Conservation (phyloP, 768 basidiomycete genomes). For the Trametes sanguinea region DNA sequence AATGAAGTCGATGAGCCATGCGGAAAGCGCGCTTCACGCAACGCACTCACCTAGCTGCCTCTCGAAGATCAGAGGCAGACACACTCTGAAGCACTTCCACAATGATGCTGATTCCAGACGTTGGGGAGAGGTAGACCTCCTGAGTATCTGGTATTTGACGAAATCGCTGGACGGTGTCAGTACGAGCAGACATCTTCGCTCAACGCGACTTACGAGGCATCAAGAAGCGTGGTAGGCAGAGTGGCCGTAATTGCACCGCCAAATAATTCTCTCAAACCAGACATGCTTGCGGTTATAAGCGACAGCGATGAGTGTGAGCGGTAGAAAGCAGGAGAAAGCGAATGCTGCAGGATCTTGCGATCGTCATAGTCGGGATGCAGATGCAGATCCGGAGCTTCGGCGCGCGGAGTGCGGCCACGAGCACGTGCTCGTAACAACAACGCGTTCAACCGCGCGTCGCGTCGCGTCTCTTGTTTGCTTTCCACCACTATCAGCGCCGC, state of each 20-base stretch:
- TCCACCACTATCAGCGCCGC: slow-evolving; percentile 11
- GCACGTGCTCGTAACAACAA: slow-evolving; percentile 21
- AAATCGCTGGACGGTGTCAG: slow-evolving; percentile 42
- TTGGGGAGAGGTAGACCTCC: slow-evolving; percentile 82
- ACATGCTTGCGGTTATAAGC: slow-evolving; percentile 25
- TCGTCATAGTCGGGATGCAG: background rate
- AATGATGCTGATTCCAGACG: slow-evolving; percentile 72
- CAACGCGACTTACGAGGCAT: slow-evolving; percentile 74
- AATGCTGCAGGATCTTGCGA: background rate
- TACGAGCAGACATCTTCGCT: background rate
- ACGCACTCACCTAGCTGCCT: slow-evolving; percentile 64
- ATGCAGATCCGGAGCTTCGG: slow-evolving; percentile 1
- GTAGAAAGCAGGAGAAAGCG: background rate
- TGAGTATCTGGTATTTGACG: slow-evolving; percentile 95
- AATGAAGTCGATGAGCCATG: slow-evolving; percentile 7
- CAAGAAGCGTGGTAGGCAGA: slow-evolving; percentile 61
- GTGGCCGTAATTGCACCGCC: slow-evolving; percentile 79
- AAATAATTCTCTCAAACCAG: slow-evolving; percentile 58
- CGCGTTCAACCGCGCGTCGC: slow-evolving; percentile 24
- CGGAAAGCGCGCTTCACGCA: background rate
- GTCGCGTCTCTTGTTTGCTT: slow-evolving; percentile 20
- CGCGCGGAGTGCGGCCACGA: slow-evolving; percentile 2
- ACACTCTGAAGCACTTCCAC: slow-evolving; percentile 84
- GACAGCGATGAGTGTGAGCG: background rate
- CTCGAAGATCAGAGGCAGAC: slow-evolving; percentile 49